Evolutionary conservation across 345 rosid genomes (phyloP).

Genomic region (Eucalyptus microcorys): DNA sequence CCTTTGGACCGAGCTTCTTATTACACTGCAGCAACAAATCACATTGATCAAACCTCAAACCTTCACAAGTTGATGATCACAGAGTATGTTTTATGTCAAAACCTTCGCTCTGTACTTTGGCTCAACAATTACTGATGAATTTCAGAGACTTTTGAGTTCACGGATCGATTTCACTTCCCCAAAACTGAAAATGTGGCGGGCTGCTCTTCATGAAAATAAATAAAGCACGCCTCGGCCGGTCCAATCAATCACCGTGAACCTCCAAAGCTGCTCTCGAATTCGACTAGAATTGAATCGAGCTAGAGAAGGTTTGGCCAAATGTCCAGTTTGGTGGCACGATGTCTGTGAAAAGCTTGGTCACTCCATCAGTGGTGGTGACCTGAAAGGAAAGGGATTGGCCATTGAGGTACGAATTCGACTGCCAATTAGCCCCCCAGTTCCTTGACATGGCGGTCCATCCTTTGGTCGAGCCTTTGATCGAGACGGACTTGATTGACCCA

Average conservation of each 20-base stretch:
- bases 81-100: neutral
- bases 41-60: neutral
- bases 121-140: neutral
- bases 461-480: constrained; percentile 66
- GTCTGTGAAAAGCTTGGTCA: constrained; percentile 21
- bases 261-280: neutral
- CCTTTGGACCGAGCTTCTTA: neutral
- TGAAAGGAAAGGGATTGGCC: constrained; percentile 75
- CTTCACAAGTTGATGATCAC: neutral
- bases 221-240: constrained; percentile 27
- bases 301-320: constrained; percentile 56
- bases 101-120: neutral
- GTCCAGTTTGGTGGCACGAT: constrained; percentile 60
- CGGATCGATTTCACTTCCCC: neutral
- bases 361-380: constrained; percentile 66
- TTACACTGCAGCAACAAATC: neutral
- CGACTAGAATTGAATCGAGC: constrained; percentile 26
- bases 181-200: constrained; percentile 14
- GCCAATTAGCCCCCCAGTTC: constrained; percentile 98
- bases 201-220: constrained; percentile 12
- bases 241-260: neutral
- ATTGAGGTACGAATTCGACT: constrained; percentile 69
- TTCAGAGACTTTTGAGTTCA: neutral
- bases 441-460: constrained; percentile 80
- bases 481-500: constrained; percentile 59